Base-by-base conservation (phyloP, 495 filamentous ascomycete species). In the Daldinia caldariorum region DNA sequence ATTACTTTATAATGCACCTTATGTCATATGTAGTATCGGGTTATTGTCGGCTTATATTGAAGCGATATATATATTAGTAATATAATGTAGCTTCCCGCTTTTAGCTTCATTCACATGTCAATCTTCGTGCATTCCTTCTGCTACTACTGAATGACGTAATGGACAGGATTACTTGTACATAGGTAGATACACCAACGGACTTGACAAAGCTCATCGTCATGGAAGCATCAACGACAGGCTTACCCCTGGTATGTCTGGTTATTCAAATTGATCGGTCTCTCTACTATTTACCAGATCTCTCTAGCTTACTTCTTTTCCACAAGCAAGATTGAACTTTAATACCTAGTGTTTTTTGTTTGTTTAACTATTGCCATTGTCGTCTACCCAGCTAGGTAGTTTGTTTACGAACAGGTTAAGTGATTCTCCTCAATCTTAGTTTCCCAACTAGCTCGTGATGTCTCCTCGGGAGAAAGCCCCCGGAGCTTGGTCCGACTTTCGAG, bases 61-160 rank as follows among this genome's bases (percentile, higher is more conserved):
- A 47, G 8, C 9, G 13, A 41, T 41, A 35, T 6, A 35, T 6
- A 1, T 10, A 35, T 35, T 35, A 35, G 34, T 35, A 35, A 35
- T 35, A 35, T 5, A 10, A 0, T n/a, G n/a, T 47, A 41, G 18
- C 37, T 58, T 14, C 56, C 20, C 26, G 26, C 6, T 41, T 43
- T 38, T 20, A 63, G 39, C 37, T 34, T 32, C 35, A 35, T 71
- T 71, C 68, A 71, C 68, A 71, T 72, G 63, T 38, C 63, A 72
- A 20, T 10, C 37, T 56, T 37, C 20, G 6, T 7, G 26, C 3
- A 3, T 13, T 55, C 20, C 9, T 54, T 32, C 29, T 43, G 4
- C 9, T 31, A 35, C 38, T 61, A 12, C 29, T 57, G 0, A n/a
- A 61, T 71, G 69, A 71, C 63, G 69, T 71, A 67, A 60, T 67